Conservation (phyloP, 306 rosid species). For the Ormosia emarginata region DNA sequence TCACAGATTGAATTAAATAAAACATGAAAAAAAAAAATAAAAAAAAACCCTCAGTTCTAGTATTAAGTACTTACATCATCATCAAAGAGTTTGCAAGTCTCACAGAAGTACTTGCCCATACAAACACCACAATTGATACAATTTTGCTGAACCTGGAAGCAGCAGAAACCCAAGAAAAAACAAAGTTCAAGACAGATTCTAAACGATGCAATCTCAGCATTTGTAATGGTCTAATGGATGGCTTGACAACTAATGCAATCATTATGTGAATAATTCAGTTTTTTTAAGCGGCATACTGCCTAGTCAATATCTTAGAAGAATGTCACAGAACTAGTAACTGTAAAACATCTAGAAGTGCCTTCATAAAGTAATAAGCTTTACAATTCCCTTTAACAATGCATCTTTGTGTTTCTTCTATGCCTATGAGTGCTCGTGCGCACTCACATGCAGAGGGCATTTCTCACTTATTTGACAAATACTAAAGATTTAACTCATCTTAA, state of each 20-base stretch:
- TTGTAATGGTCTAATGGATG: not conserved
- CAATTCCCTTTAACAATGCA: not conserved
- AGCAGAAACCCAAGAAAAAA: constrained; percentile 15
- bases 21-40: not conserved
- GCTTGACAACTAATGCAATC: not conserved
- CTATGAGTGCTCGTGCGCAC: not conserved
- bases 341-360: not conserved
- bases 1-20: not conserved
- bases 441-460: not conserved
- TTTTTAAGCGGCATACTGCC: not conserved
- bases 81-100: constrained; percentile 74
- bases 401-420: not conserved
- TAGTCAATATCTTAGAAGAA: not conserved
- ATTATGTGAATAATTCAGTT: not conserved
- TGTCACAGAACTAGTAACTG: not conserved
- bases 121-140: constrained; percentile 84
- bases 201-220: not conserved
- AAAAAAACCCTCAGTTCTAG: not conserved
- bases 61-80: constrained; percentile 66
- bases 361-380: not conserved
- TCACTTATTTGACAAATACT: not conserved
- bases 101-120: constrained; percentile 84
- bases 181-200: not conserved
- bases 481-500: not conserved
- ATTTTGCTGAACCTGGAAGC: constrained; percentile 69